Percentiles rank a stretch among this genome's conserved stretches.
Evolutionary conservation across 495 filamentous ascomycete species (phyloP).

Genomic region (Evernia prunastri): DNA sequence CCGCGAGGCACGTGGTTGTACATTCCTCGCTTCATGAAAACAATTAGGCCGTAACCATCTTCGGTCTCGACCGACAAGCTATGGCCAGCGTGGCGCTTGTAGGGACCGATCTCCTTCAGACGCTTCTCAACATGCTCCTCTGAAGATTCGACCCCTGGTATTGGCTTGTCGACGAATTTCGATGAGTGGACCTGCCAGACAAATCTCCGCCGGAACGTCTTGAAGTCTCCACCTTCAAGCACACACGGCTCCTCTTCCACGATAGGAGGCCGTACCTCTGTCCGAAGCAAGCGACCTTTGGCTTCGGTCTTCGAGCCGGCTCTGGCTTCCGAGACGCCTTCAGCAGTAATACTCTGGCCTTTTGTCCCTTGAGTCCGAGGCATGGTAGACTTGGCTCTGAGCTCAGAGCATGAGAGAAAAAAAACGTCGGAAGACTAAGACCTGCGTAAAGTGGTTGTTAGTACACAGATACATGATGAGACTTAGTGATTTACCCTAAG

Average conservation of each 20-base stretch:
- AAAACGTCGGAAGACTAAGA: background rate
- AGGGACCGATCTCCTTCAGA: background rate
- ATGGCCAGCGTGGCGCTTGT: background rate
- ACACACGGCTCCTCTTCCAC: background rate
- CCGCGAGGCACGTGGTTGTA: background rate
- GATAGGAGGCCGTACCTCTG: background rate
- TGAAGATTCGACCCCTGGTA: background rate
- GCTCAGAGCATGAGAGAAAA: background rate
- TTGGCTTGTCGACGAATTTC: background rate
- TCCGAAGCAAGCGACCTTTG: background rate
- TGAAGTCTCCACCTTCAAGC: background rate
- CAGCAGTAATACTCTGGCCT: background rate
- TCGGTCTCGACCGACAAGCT: background rate
- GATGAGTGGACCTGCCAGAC: background rate
- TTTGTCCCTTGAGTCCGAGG: background rate
- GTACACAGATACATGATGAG: background rate
- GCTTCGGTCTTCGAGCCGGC: background rate
- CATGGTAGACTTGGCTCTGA: background rate
- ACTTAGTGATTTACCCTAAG: background rate
- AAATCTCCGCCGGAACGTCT: background rate
- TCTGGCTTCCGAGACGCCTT: background rate
- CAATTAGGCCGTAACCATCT: constrained; percentile 8
- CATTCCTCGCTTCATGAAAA: constrained; percentile 5
- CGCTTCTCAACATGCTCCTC: constrained; percentile 2
- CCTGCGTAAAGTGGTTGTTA: background rate